Conservation (phyloP, 768 basidiomycete species). For the Mycena polygramma region DNA sequence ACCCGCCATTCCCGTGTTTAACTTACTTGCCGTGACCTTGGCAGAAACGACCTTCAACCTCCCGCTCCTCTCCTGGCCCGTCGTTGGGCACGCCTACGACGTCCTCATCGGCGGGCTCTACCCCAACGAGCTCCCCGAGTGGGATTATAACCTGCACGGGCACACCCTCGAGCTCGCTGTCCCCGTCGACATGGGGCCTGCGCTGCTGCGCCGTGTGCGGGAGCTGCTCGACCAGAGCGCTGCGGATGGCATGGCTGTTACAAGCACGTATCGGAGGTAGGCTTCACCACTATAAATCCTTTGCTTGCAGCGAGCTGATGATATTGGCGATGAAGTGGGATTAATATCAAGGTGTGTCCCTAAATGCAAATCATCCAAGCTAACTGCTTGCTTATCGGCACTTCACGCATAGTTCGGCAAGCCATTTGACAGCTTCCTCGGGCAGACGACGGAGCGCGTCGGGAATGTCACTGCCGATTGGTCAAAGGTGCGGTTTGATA, state of each 20-base stretch:
- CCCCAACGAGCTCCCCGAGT: conserved; percentile 47
- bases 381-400: no score
- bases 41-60: conserved; percentile 46
- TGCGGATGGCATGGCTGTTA: conserved; percentile 51
- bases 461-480: conserved; percentile 50
- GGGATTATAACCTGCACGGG: conserved; percentile 52
- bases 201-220: conserved; percentile 48
- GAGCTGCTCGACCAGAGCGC: conserved; percentile 51
- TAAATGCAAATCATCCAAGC: no score
- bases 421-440: conserved; percentile 52
- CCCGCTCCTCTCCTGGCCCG: conserved; percentile 50
- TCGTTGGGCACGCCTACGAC: conserved; percentile 51
- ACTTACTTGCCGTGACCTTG: not conserved
- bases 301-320: no score
- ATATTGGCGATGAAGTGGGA: no score
- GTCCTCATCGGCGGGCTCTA: conserved; percentile 55
- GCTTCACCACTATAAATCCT: no score
- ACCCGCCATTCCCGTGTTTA: no score
- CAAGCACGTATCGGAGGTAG: conserved; percentile 53
- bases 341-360: conserved; percentile 48
- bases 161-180: conserved; percentile 52
- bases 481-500: conserved; percentile 53
- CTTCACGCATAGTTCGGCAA: conserved; percentile 51
- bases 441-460: conserved; percentile 50
- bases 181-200: conserved; percentile 48